These are phyloP conservation scores for Brettanomyces naardenensis DNA, from an alignment of 805 yeast genomes.

Conservation along the genomic window DNA sequence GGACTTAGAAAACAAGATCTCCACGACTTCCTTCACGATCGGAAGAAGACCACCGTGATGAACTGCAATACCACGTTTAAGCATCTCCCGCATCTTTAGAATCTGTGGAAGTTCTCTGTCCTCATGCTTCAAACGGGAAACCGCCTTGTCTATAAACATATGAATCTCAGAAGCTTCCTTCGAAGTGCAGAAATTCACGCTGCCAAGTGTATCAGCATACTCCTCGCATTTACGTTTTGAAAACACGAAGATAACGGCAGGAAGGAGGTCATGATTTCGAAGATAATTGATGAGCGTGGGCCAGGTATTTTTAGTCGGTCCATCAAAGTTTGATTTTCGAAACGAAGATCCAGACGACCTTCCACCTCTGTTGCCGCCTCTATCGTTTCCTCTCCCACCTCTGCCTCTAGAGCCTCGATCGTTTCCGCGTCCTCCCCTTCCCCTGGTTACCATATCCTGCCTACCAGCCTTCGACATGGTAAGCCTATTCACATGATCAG, in stretches of 20 bases:
- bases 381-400: constrained; percentile 25
- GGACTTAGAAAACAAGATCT: constrained; percentile 80
- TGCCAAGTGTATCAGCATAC: constrained; percentile 70
- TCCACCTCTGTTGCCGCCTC: constrained; percentile 16
- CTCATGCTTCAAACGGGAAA: constrained; percentile 78
- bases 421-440: constrained; percentile 20
- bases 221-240: constrained; percentile 92
- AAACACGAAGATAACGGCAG: constrained; percentile 90
- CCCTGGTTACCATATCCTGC: constrained; percentile 20
- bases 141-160: constrained; percentile 87
- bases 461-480: constrained; percentile 33
- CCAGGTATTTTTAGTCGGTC: constrained; percentile 80
- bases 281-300: constrained; percentile 61
- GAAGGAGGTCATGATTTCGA: constrained; percentile 62
- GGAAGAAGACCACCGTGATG: constrained; percentile 97
- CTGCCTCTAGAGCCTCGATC: constrained; percentile 25
- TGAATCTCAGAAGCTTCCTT: constrained; percentile 85
- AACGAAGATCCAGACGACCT: constrained; percentile 27
- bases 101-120: constrained; percentile 94
- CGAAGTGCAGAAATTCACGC: constrained; percentile 75
- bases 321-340: constrained; percentile 36
- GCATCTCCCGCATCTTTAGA: constrained; percentile 67
- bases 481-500: constrained; percentile 45
- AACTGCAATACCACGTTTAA: constrained; percentile 91
- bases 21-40: constrained; percentile 86